phyloP scores from a whole-genome alignment of 345 rosid genomes.

The Ricinus communis region DNA sequence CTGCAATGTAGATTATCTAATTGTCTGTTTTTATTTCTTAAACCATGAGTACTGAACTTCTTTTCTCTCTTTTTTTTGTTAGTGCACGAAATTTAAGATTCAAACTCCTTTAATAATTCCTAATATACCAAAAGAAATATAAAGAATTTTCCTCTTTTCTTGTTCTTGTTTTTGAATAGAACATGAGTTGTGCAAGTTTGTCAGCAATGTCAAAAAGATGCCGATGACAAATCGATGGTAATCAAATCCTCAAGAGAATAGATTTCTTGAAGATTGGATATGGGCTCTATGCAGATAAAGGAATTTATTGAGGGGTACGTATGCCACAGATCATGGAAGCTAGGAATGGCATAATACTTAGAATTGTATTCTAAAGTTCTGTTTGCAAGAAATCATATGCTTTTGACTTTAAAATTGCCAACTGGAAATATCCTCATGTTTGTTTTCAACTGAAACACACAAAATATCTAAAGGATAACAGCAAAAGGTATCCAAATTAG shows the following conservation, averaged over 20 bases:
- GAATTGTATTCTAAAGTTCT: slow-evolving; percentile 22
- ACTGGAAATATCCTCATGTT: not conserved
- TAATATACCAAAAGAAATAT: no score
- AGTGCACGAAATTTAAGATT: no score
- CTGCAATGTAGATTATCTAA: slow-evolving; percentile 13
- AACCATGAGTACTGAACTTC: not conserved
- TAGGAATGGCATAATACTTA: not conserved
- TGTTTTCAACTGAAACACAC: not conserved
- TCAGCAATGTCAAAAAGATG: not conserved
- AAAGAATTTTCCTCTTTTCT: no score
- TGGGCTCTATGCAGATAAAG: not conserved
- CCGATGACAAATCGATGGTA: not conserved
- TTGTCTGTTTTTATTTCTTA: not conserved
- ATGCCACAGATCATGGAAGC: not conserved
- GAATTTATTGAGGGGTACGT: not conserved
- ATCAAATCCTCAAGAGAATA: slow-evolving; percentile 1
- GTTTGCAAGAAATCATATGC: not conserved
- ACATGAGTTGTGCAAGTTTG: not conserved
- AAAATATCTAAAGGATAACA: not conserved
- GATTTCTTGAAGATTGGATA: not conserved
- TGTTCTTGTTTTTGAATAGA: not conserved
- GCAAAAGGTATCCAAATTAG: no score
- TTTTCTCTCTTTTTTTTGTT: not conserved
- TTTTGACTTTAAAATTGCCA: slow-evolving; percentile 8
- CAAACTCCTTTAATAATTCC: no score